Conservation (phyloP, 2,329 filamentous ascomycete species). For the Neophaeococcomyces aloes region DNA sequence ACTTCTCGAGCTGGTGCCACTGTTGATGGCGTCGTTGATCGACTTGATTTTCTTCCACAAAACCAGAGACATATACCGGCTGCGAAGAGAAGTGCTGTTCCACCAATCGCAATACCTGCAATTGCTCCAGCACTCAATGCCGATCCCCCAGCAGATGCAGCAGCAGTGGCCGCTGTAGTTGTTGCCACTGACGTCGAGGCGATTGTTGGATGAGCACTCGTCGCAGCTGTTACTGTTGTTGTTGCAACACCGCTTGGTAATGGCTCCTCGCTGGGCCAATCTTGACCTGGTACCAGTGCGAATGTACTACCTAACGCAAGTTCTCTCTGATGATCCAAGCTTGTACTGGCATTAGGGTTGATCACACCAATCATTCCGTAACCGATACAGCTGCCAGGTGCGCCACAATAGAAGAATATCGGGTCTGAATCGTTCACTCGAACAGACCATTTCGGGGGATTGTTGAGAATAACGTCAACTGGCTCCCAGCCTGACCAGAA, state of each 20-base stretch:
- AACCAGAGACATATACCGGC: constrained; percentile 7
- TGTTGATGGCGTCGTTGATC: neutral
- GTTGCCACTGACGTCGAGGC: constrained; percentile 1
- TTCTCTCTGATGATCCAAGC: constrained; percentile 15
- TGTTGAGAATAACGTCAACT: constrained; percentile 37
- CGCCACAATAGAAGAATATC: constrained; percentile 61
- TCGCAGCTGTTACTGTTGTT: neutral
- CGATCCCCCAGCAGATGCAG: neutral
- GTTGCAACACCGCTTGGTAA: constrained; percentile 1
- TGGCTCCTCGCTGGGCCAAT: constrained; percentile 15
- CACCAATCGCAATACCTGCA: constrained; percentile 11
- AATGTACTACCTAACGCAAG: constrained; percentile 15
- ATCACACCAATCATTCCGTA: constrained; percentile 67
- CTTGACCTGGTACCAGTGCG: constrained; percentile 18
- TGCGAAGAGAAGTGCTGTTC: constrained; percentile 6
- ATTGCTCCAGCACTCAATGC: constrained; percentile 9
- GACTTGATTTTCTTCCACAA: constrained; percentile 7
- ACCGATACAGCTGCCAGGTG: constrained; percentile 52
- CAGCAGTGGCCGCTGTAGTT: neutral
- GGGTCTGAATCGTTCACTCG: constrained; percentile 52
- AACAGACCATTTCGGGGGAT: constrained; percentile 33
- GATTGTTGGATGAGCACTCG: constrained; percentile 1
- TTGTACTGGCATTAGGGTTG: constrained; percentile 42
- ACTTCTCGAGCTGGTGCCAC: constrained; percentile 1
- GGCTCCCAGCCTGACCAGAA: constrained; percentile 46